Base-by-base conservation (phyloP, 2,329 filamentous ascomycete genomes). In the Fusarium torreyae region DNA sequence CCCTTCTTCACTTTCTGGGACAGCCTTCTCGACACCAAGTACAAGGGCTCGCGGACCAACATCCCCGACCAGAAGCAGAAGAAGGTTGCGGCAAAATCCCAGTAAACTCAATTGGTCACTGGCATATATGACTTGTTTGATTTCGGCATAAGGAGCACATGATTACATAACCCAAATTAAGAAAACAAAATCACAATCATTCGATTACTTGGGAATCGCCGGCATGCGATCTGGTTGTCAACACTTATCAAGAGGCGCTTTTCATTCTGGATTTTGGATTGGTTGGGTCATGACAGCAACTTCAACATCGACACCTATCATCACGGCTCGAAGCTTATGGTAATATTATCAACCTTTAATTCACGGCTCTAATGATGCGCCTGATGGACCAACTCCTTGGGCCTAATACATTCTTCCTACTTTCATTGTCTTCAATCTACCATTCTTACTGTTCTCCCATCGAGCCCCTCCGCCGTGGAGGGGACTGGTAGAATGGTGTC, bases 1-100 rank as follows among this genome's bases (percentile, higher is more conserved):
- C 93, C 93, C 5, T 97, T 94, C 83, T 98, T 98, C 82, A 98
- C 92, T 48, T 94, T 98, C 82, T 98, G 96, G 94, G 96, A 99
- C 78, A 86, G 88, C 46, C 77, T 94, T 28, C 84, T 97, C 22
- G 90, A 91, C 52, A 99, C 96, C 24, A 92, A 89, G 80, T 98
- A 94, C 90, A 89, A 87, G 63, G 93, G 93, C 50, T 89, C 85
- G 60, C 83, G 84, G 17, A 72, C 74, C 42, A 75, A 79, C 63
- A 72, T 79, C 50, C 82, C 82, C 34, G 80, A 80, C 11, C 80
- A 79, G 44, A 82, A 68, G 26, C 68, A 63, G 24, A 74, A 73
- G 46, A 57, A 55, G 49, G 78, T 26, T 46, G 51, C 42, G 53
- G 51, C 43, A 24, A 65, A 72, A 42, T 40, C 48, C 28, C 38